These are phyloP conservation scores for Microcyclosporella mali DNA, from an alignment of 2,329 filamentous ascomycete genomes.

Conservation along the genomic window DNA sequence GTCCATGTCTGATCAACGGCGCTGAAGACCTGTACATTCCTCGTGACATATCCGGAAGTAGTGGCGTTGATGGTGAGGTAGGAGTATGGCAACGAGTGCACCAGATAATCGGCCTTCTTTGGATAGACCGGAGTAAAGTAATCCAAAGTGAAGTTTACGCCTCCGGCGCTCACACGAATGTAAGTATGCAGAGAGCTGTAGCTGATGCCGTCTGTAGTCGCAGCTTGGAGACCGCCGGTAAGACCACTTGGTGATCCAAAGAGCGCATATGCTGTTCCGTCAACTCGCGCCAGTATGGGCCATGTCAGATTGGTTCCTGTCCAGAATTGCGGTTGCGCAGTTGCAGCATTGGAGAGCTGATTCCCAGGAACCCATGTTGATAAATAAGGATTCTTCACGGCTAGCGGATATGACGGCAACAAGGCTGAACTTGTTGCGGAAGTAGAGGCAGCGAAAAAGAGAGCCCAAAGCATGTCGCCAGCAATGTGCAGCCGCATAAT, in stretches of 20 bases:
- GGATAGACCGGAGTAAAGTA: conserved; percentile 34
- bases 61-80: conserved; percentile 28
- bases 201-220: conserved; percentile 18
- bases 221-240: conserved; percentile 14
- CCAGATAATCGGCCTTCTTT: conserved; percentile 27
- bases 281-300: conserved; percentile 31
- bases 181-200: conserved; percentile 32
- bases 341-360: conserved; percentile 21
- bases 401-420: conserved; percentile 24
- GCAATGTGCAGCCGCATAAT: conserved; percentile 8
- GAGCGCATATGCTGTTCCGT: conserved; percentile 28
- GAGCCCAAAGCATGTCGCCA: conserved; percentile 3
- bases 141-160: conserved; percentile 27
- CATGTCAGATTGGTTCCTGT: conserved; percentile 30
- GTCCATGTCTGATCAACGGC: conserved; percentile 35
- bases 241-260: conserved; percentile 26
- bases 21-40: conserved; percentile 28
- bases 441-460: conserved; percentile 3
- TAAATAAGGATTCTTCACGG: conserved; percentile 30
- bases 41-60: conserved; percentile 1
- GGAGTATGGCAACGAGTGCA: conserved; percentile 34
- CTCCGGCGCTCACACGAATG: conserved; percentile 25
- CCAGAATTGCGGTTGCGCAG: conserved; percentile 31
- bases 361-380: conserved; percentile 33
- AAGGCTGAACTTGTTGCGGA: conserved; percentile 5